Percentiles rank a stretch among this genome's conserved stretches.
phyloP scores from a whole-genome alignment of 169 alveolate species.

The Eimeria sp. region DNA sequence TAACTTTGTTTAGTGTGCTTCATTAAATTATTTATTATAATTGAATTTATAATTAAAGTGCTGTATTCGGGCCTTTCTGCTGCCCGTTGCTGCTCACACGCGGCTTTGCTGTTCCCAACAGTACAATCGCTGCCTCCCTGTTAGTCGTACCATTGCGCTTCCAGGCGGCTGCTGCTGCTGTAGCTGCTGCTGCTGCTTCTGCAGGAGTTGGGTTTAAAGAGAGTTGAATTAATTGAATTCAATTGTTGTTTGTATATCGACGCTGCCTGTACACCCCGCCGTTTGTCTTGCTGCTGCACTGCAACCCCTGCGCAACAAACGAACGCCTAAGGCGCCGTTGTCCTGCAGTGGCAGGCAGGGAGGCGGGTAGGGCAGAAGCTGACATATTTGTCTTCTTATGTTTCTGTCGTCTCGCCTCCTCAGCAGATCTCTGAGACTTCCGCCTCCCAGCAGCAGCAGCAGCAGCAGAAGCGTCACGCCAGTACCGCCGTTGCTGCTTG shows the following conservation, averaged over 20 bases:
- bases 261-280: background rate
- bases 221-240: slow-evolving; percentile 3
- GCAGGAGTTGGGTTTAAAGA: background rate
- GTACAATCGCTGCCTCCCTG: slow-evolving; percentile 26
- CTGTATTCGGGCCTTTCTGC: background rate
- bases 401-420: slow-evolving; percentile 21
- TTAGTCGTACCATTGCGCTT: slow-evolving; percentile 2
- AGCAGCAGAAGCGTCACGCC: background rate
- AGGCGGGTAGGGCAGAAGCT: slow-evolving; percentile 1
- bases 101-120: background rate
- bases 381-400: background rate
- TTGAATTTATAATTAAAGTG: background rate
- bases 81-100: background rate
- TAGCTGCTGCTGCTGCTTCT: background rate
- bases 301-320: slow-evolving; percentile 1
- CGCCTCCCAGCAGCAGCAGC: slow-evolving; percentile 2
- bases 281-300: slow-evolving; percentile 12
- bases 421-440: slow-evolving; percentile 10
- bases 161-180: background rate
- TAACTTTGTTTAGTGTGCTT: background rate
- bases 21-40: background rate
- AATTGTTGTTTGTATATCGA: background rate
- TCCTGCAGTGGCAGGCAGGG: background rate
- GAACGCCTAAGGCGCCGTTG: background rate
- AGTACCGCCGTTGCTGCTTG: background rate